Conservation (phyloP, 805 yeast genomes). For the Pichia deserticola region DNA sequence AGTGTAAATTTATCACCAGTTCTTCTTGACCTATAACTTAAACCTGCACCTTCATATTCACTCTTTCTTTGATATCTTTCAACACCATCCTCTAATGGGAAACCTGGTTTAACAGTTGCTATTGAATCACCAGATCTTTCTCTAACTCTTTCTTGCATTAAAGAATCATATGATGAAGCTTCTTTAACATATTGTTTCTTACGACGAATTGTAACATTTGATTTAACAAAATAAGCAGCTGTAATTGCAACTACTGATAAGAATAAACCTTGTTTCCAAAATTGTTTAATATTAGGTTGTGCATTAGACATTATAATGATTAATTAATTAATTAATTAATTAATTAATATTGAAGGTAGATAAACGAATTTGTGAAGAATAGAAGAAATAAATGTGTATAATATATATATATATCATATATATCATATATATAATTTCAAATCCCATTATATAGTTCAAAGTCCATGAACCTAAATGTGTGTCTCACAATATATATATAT, state of each 20-base stretch:
- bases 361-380: no score
- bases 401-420: no score
- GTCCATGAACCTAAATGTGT: no score
- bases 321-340: no score
- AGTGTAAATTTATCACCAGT: conserved; percentile 29
- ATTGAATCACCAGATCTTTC: conserved; percentile 16
- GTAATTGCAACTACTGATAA: conserved; percentile 24
- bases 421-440: no score
- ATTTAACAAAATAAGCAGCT: conserved; percentile 29
- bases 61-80: conserved; percentile 45
- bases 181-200: conserved; percentile 29
- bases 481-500: no score
- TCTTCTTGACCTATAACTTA: conserved; percentile 43
- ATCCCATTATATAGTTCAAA: no score
- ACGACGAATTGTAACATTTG: conserved; percentile 30
- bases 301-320: conserved; percentile 10
- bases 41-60: conserved; percentile 63
- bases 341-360: no score
- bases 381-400: no score
- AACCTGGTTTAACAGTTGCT: conserved; percentile 28
- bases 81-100: conserved; percentile 26
- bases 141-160: conserved; percentile 18
- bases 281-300: conserved; percentile 18
- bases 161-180: conserved; percentile 26
- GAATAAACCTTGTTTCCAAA: conserved; percentile 29